Evolutionary conservation across 176 grass and related monocot species (phyloP).

Genomic region (Chrysopogon serrulatus): DNA sequence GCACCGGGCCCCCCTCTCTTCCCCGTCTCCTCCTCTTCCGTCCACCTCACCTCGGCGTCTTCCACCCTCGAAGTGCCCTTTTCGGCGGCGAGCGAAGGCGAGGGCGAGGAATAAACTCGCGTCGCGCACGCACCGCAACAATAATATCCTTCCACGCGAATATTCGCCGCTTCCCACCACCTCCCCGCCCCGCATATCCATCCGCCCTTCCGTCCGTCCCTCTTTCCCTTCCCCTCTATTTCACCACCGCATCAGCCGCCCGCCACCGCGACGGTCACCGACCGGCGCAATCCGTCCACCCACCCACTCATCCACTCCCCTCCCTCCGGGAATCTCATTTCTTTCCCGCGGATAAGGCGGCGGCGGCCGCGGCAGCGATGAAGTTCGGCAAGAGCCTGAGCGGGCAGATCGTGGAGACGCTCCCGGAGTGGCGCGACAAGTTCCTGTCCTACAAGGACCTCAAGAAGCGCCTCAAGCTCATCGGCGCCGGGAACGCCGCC

Average conservation of each 20-base stretch:
- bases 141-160: constrained; percentile 36
- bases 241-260: constrained; percentile 16
- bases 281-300: background rate
- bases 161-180: constrained; percentile 23
- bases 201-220: background rate
- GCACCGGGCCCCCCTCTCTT: background rate
- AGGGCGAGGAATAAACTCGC: constrained; percentile 25
- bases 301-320: background rate
- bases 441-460: constrained; percentile 98
- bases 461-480: constrained; percentile 86
- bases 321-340: background rate
- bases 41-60: background rate
- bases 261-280: background rate
- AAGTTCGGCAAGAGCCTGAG: constrained; percentile 98
- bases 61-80: background rate
- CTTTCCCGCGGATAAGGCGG: background rate
- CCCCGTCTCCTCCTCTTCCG: background rate
- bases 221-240: constrained; percentile 15
- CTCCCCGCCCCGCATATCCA: constrained; percentile 38
- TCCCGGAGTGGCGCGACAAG: constrained; percentile 98
- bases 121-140: background rate
- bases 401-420: constrained; percentile 93
- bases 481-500: constrained; percentile 10
- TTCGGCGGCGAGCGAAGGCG: background rate
- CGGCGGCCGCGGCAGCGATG: constrained; percentile 18